These are phyloP conservation scores for Aurifilum marmelostoma DNA, from an alignment of 2,329 filamentous ascomycete genomes.

Conservation along the genomic window DNA sequence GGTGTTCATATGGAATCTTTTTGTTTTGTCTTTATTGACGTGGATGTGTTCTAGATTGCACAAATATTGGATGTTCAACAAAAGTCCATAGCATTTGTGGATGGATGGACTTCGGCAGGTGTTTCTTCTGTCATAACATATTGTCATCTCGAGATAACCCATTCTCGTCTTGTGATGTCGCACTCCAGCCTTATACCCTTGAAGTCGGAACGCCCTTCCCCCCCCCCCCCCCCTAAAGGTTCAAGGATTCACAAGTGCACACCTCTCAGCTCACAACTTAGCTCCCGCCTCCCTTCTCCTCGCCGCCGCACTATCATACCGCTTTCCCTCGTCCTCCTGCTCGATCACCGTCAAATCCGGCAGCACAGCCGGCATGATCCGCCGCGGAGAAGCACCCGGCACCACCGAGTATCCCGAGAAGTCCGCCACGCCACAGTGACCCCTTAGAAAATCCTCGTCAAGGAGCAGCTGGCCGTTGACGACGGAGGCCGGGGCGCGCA, in stretches of 20 bases:
- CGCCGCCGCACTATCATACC: slow-evolving; percentile 64
- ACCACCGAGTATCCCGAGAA: slow-evolving; percentile 76
- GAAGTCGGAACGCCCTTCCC: too few relatives aligned
- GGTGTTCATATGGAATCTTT: neutral
- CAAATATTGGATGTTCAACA: neutral
- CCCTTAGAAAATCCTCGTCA: slow-evolving; percentile 80
- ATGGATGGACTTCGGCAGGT: neutral
- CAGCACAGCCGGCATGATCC: slow-evolving; percentile 76
- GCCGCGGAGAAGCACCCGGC: slow-evolving; percentile 62
- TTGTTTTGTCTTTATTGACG: neutral
- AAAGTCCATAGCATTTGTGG: neutral
- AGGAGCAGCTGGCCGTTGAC: slow-evolving; percentile 75
- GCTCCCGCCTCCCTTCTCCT: too few relatives aligned
- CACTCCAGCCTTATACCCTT: too few relatives aligned
- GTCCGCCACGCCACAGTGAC: slow-evolving; percentile 65
- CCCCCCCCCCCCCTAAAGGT: too few relatives aligned
- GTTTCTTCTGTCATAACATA: neutral
- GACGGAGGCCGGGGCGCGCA: slow-evolving; percentile 57
- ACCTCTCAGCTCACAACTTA: slow-evolving; percentile 42
- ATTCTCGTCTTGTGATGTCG: neutral
- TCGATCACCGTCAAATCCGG: slow-evolving; percentile 74
- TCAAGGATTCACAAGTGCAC: neutral
- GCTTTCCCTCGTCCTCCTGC: slow-evolving; percentile 77
- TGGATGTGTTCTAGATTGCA: neutral
- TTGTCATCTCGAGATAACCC: neutral